Evolutionary conservation across 2,329 filamentous ascomycete species (phyloP).

Genomic region (Ascochyta rabiei): DNA sequence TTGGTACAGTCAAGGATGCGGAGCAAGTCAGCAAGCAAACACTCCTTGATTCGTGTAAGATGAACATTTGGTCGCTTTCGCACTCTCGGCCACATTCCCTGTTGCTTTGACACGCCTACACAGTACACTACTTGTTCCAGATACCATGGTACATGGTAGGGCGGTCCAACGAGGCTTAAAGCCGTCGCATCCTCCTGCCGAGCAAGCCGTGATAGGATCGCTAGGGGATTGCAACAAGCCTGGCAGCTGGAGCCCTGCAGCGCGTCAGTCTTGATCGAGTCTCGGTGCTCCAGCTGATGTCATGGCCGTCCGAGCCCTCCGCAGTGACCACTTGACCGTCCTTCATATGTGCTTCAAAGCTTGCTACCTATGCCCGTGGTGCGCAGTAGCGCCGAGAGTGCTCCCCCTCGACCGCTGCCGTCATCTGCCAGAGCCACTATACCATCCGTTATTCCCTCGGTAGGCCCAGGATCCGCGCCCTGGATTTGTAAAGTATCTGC

Average conservation of each 20-base stretch:
- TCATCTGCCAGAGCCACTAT: conserved; percentile 32
- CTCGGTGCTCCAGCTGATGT: conserved; percentile 34
- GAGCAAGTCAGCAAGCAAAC: no score
- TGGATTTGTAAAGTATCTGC: conserved; percentile 20
- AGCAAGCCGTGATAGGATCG: conserved; percentile 32
- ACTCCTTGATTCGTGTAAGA: no score
- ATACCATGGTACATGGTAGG: not conserved
- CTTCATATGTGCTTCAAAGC: conserved; percentile 19
- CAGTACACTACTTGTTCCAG: no score
- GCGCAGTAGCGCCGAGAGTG: conserved; percentile 17
- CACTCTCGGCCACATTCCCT: no score
- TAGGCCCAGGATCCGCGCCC: conserved; percentile 19
- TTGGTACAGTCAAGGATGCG: no score
- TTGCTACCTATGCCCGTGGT: conserved; percentile 21
- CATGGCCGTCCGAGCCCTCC: conserved; percentile 28
- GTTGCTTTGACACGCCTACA: no score
- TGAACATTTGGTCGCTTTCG: no score
- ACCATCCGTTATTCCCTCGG: conserved; percentile 17
- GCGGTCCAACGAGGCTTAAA: conserved; percentile 16
- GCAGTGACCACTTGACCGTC: conserved; percentile 9
- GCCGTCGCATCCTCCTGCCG: conserved; percentile 31
- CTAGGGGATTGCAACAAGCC: conserved; percentile 26
- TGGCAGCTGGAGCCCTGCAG: conserved; percentile 24
- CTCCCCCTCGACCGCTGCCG: conserved; percentile 16
- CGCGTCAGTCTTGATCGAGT: conserved; percentile 25